Evolutionary conservation across 176 grass and related monocot genomes (phyloP), one percentile per base, ranked within the genome.

Genomic region (Avena eriantha): DNA sequence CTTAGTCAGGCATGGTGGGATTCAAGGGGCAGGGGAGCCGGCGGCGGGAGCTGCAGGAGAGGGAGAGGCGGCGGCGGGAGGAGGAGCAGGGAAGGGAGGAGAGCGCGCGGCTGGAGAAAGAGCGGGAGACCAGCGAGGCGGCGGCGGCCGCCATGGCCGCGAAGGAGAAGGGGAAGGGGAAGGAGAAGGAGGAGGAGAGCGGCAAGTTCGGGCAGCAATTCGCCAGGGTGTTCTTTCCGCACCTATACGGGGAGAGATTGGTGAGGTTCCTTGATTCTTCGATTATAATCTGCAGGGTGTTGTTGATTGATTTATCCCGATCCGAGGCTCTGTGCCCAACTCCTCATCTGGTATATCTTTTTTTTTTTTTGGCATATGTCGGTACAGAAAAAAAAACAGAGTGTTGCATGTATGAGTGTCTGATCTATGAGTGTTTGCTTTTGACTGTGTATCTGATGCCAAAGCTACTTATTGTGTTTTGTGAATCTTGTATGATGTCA

Each of bases 151-250:
- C 53, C 76, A 23, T 79, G 55, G 54, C 12, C 10, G 18, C 1
- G 59, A 31, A 58, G 80, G 58, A 16, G 36, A 41, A 2, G 16
- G 34, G 5, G 66, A 7, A 39, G 56, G 22, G 4, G 43, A 3
- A 51, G 66, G 23, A 5, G 54, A 24, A 21, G 26, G 54, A 50
- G 8, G 39, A 16, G 41, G 35, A 41, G 34, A 19, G 18, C 47
- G 45, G 16, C 66, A 48, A 36, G 48, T 18, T 21, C 8, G 56
- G 63, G 23, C 78, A n/a, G 23, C 64, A 84, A 55, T 93, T 93
- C 88, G 75, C 87, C 82, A 82, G 87, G 78, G 85, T 93, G 78
- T 87, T 90, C 81, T 66, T 88, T n/a, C 73, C 85, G 21, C 4
- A 43, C 18, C 85, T 79, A 4, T 90, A 77, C 0, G 10, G 45